Evolutionary conservation across 176 grass and related monocot genomes (phyloP).

Genomic region (Zoysia japonica): DNA sequence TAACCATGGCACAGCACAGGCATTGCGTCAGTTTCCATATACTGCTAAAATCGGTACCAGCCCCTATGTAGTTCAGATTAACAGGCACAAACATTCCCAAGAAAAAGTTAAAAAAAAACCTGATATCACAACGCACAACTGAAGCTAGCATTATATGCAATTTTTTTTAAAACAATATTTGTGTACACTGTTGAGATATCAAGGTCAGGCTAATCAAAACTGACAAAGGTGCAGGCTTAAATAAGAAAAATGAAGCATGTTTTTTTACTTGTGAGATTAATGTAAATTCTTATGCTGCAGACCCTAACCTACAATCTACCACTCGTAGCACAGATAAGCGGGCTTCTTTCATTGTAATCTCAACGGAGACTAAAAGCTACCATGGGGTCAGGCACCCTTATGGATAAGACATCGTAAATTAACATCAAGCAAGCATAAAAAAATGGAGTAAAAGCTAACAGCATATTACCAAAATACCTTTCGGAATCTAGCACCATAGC

Average conservation of each 20-base stretch:
- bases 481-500: slow-evolving; percentile 2
- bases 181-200: neutral
- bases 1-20: too few relatives aligned
- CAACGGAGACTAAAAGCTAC: slow-evolving; percentile 4
- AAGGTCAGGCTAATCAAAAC: slow-evolving; percentile 3
- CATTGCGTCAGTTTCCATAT: neutral
- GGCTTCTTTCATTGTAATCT: neutral
- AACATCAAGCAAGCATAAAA: neutral
- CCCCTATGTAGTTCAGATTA: neutral
- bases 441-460: neutral
- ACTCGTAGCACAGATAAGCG: neutral
- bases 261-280: neutral
- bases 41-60: neutral
- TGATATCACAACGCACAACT: neutral
- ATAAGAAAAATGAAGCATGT: slow-evolving; percentile 9
- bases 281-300: slow-evolving; percentile 17
- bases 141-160: neutral
- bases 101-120: neutral
- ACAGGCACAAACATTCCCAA: neutral
- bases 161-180: too few relatives aligned
- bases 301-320: neutral
- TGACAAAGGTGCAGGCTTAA: neutral
- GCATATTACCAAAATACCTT: neutral
- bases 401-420: neutral
- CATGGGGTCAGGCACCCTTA: neutral